These are phyloP conservation scores for Colletotrichum sp. DNA, from an alignment of 2,329 filamentous ascomycete species.

Conservation along the genomic window DNA sequence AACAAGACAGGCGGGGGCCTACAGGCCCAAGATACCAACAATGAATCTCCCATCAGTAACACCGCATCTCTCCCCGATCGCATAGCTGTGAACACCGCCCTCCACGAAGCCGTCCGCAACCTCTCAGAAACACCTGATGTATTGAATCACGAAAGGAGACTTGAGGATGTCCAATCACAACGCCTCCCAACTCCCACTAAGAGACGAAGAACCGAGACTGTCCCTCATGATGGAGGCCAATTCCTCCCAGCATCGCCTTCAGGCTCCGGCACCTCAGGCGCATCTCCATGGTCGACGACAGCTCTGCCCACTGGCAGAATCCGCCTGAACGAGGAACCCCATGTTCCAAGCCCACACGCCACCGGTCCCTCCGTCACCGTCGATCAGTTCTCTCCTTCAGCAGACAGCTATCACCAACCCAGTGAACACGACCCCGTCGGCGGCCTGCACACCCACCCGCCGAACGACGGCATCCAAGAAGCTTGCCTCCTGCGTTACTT, in stretches of 20 bases:
- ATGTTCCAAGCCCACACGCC: conserved; percentile 6
- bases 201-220: neutral
- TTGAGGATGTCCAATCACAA: neutral
- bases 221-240: neutral
- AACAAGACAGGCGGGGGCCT: neutral
- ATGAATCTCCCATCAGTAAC: neutral
- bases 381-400: conserved; percentile 2
- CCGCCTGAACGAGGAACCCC: neutral
- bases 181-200: neutral
- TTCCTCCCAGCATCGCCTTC: conserved; percentile 1
- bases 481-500: conserved; percentile 44
- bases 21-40: neutral
- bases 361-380: neutral
- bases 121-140: neutral
- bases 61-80: neutral
- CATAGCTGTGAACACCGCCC: neutral
- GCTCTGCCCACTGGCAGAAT: neutral
- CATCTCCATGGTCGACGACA: neutral
- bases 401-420: neutral
- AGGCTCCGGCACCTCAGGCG: neutral
- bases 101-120: neutral
- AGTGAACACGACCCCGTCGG: neutral
- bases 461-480: conserved; percentile 32
- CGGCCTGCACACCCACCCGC: neutral
- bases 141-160: neutral